Base-by-base conservation (phyloP, 1,139 yeast species). In the Candida albicans region DNA sequence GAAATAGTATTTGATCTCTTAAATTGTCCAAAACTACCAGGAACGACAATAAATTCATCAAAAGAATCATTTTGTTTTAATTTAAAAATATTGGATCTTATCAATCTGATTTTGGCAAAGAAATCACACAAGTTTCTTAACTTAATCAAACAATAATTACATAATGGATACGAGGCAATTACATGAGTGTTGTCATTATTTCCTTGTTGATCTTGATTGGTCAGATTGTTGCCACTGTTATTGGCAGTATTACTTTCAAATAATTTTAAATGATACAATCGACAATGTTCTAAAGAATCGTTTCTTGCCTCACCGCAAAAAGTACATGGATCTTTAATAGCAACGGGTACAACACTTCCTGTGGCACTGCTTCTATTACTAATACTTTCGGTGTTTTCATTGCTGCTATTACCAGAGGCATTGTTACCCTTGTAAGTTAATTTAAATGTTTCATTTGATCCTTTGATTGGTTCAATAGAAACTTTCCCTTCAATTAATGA, bases 391-490 rank as follows among this genome's bases (percentile, higher is more conserved):
- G 22, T 18, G 5, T 18, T 18, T 3, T 18, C 22, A 18, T 18
- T 18, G 22, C 45, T 29, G 12, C 31, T 37, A 18, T 26, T 28
- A 24, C 24, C 40, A n/a, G 34, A 12, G 9, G 22, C 33, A 2
- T 18, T 18, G 22, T 18, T 18, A 5, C 56, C 56, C 22, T 48
- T 50, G 46, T 68, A 61, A 3, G 65, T 57, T 35, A 65, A 53
- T 52, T 74, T 77, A 63, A 82, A 81, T 0, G 78, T 77, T 59
- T 89, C 96, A 55, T 88, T 89, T 31, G 86, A 77, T 0, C 93
- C 95, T 44, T 90, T 83, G 11, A 91, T 77, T 1, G 99, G 98
- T 62, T 90, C 96, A 34, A 93, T 83, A 11, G 82, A 75, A 7
- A 88, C 90, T 38, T 85, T 76, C 5, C 96, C 96, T 42, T 90